Evolutionary conservation across 495 filamentous ascomycete species (phyloP), one percentile per base, ranked within the genome.

Genomic region (Aspergillus leporis): DNA sequence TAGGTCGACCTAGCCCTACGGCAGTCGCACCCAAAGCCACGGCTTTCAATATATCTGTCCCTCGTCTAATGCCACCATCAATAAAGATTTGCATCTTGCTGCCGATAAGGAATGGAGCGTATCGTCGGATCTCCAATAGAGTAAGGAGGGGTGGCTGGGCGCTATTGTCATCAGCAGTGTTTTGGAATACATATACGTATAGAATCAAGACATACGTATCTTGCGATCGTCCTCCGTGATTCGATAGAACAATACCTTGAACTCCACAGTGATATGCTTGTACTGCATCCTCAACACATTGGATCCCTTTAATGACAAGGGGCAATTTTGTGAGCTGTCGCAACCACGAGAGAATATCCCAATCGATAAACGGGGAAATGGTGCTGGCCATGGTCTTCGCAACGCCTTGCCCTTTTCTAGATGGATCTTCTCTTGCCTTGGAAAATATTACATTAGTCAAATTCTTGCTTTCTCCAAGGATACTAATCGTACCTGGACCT

Each of bases 41-140:
- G 23, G 92, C 92, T 73, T 96, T 96, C 71, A 96, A 80, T 55
- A 96, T 90, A 69, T 96, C 92, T 3, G 90, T 93, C 6, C 87
- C 92, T 36, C 91, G 80, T 1, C 92, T 82, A 38, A 95, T 82
- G 31, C 92, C 92, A 36, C 92, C 91, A 70, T 96, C 92, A 58
- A 96, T 72, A 67, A 85, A 93, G 43, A 96, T 80, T 67, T 95
- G 88, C 65, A 96, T 89, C 51, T 87, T 76, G 49, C 87, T 85
- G 1, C 43, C 84, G 74, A 66, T 73, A 43, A 63, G 66, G 64
- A 49, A 65, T 38, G 72, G 87, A 71, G 58, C 88, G 79, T 61
- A 94, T 79, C 61, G 88, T 80, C 51, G 90, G 83, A 77, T 95
- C 87, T 72, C 94, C 76, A 60, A 77, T 81, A 41, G 86, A 82